Evolutionary conservation across 2,329 filamentous ascomycete genomes (phyloP).

Genomic region (Ophiostoma angusticollis): DNA sequence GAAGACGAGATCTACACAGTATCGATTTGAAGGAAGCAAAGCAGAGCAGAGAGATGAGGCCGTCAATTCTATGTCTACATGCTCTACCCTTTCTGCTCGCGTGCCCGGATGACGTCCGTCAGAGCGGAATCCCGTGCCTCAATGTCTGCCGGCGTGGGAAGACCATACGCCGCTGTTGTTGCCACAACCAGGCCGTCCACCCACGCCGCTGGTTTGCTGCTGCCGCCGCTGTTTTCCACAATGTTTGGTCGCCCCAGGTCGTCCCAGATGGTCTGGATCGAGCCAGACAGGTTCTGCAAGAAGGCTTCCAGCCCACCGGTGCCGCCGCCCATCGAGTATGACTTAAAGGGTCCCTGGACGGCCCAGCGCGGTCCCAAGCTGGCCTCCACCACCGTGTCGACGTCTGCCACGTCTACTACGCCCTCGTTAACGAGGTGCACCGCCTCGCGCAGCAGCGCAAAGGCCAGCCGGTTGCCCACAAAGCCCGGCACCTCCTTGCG

Average conservation of each 20-base stretch:
- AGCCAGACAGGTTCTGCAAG: neutral
- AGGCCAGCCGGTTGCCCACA: constrained; percentile 32
- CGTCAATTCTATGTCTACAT: too few species aligned
- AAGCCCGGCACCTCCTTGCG: constrained; percentile 29
- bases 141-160: constrained; percentile 1
- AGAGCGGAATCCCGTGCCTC: neutral
- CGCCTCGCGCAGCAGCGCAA: constrained; percentile 24
- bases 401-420: constrained; percentile 19
- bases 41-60: too few species aligned
- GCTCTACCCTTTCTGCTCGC: too few species aligned
- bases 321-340: constrained; percentile 8
- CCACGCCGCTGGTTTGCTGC: neutral
- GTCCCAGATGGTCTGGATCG: constrained; percentile 2
- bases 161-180: constrained; percentile 1
- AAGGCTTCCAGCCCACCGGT: neutral
- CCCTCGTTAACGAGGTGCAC: constrained; percentile 23
- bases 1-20: too few species aligned
- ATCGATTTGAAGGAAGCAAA: too few species aligned
- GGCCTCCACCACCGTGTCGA: constrained; percentile 12
- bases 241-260: neutral
- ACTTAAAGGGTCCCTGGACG: constrained; percentile 6
- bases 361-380: constrained; percentile 10
- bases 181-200: neutral
- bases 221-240: neutral
- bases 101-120: neutral